Base-by-base conservation (phyloP, 208 protist genomes). In the Leptomonas pyrrhocoris region DNA sequence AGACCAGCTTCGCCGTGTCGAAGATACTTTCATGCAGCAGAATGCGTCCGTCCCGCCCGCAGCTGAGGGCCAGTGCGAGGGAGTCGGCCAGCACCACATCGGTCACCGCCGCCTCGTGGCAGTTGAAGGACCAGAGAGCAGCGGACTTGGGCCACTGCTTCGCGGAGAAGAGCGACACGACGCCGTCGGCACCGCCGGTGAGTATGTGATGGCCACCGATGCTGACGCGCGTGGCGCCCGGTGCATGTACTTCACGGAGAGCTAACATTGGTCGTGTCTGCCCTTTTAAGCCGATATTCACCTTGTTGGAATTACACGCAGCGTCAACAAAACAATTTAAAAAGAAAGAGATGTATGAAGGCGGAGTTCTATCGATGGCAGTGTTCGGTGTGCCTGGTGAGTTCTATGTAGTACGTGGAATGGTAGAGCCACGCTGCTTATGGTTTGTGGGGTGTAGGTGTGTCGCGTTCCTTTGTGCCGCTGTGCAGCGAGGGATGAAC, bases 151-250 rank as follows among this genome's bases (percentile, higher is more conserved):
- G 78, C 74, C 85, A 93, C 8, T 76, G 71, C 31, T 80, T 81
- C 2, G 64, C 34, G 2, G 79, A 60, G 56, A 84, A 89, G 54
- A 96, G 76, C 1, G 83, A 64, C 2, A 96, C 78, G 36, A 90
- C 87, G n/a, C 91, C 91, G 54, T 96, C 91, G 0, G 70, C 58
- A 31, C 91, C 89, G 45, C 91, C 91, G 11, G 83, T 87, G 36
- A 94, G 64, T 12, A 92, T 34, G 74, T 89, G 73, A 16, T 66
- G 48, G 31, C 81, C 87, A 56, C 77, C 79, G 5, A 89, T 70
- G 64, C 71, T 65, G n/a, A 93, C 85, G 25, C 85, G 89, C 2
- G 84, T 92, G 15, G 83, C 60, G 25, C 88, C 89, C 7, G 16
- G 42, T 16, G 69, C 69, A 66, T 96, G 86, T 1, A 63, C 79